phyloP scores from a whole-genome alignment of 495 filamentous ascomycete species.

The Tuber indicum region DNA sequence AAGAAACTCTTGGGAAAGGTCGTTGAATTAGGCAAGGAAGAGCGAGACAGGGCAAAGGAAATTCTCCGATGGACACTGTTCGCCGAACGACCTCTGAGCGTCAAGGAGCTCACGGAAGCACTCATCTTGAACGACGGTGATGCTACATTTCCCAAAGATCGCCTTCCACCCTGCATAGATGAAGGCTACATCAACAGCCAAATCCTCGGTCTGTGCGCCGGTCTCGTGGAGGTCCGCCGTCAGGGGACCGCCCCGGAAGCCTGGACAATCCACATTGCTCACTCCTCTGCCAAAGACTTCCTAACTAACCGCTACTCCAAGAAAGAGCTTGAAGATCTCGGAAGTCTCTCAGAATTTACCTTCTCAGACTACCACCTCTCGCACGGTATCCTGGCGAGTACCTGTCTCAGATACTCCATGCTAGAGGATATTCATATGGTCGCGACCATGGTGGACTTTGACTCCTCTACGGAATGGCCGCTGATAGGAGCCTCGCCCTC shows the following conservation, averaged over 20 bases:
- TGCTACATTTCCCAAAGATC: conserved; percentile 8
- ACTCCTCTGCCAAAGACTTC: conserved; percentile 39
- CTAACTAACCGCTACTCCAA: conserved; percentile 7
- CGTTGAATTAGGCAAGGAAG: background rate
- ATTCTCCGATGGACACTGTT: conserved; percentile 41
- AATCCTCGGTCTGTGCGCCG: conserved; percentile 9
- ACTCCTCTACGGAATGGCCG: background rate
- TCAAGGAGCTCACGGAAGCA: conserved; percentile 37
- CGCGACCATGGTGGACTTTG: background rate
- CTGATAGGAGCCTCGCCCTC: background rate
- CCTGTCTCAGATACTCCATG: conserved; percentile 4
- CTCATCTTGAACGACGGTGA: conserved; percentile 22
- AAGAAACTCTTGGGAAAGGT: conserved; percentile 7
- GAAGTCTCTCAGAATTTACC: background rate
- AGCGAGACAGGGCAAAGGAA: conserved; percentile 21
- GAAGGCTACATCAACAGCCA: background rate
- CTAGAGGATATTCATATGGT: background rate
- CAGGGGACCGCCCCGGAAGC: conserved; percentile 7
- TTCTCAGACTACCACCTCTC: background rate
- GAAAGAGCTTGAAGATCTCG: background rate
- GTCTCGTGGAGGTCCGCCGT: conserved; percentile 5
- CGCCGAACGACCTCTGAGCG: conserved; percentile 37
- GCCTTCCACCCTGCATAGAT: conserved; percentile 4
- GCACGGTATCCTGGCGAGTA: background rate
- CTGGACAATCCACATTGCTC: conserved; percentile 35